phyloP scores from a whole-genome alignment of 1,284 basidiomycete genomes.

The Tilletiopsis washingtonensis region DNA sequence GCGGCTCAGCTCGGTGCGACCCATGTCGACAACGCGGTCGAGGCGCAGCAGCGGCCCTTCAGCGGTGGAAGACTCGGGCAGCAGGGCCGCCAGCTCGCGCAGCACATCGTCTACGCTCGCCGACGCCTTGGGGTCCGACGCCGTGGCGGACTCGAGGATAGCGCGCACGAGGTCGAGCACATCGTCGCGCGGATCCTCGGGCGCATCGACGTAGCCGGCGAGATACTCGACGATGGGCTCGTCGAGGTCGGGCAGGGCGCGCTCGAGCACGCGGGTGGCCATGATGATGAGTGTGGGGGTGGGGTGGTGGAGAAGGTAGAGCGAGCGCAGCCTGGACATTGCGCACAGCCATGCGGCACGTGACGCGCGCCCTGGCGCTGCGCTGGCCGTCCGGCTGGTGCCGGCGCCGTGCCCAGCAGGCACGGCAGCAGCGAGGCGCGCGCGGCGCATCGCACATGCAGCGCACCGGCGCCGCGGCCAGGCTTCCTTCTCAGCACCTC shows the following conservation, averaged over 20 bases:
- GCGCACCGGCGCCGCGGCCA: no score
- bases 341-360: no score
- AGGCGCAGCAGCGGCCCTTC: conserved; percentile 60
- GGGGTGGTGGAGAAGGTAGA: no score
- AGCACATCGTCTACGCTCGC: conserved; percentile 23
- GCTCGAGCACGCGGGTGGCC: conserved; percentile 68
- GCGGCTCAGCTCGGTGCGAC: conserved; percentile 56
- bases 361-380: no score
- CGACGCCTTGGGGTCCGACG: conserved; percentile 20
- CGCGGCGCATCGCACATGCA: no score
- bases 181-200: conserved; percentile 34
- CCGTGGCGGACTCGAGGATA: conserved; percentile 41
- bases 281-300: no score
- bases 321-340: no score
- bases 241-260: conserved; percentile 75
- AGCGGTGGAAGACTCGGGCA: conserved; percentile 43
- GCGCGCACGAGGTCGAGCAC: conserved; percentile 36
- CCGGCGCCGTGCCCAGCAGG: no score
- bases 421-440: no score
- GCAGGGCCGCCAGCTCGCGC: conserved; percentile 25
- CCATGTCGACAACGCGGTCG: conserved; percentile 92
- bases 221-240: conserved; percentile 89
- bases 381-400: no score
- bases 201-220: conserved; percentile 84
- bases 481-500: no score